phyloP scores from a whole-genome alignment of 2,329 filamentous ascomycete genomes.

The Paracamarosporium sp. region DNA sequence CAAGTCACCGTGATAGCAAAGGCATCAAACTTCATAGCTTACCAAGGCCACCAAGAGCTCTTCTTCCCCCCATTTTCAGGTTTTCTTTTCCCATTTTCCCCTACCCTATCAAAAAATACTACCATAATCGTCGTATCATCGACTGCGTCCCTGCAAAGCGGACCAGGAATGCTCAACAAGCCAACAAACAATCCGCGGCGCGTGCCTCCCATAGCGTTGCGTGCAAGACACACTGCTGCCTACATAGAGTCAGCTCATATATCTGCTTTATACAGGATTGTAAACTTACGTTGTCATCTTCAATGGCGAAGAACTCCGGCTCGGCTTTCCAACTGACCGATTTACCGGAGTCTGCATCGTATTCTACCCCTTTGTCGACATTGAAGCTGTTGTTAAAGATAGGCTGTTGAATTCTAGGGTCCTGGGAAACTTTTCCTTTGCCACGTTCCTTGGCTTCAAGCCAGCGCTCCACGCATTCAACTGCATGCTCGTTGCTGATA shows the following conservation, averaged over 20 bases:
- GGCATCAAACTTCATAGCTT: conserved; percentile 1
- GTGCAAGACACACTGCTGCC: conserved; percentile 59
- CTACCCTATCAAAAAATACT: conserved; percentile 57
- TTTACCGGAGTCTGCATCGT: conserved; percentile 38
- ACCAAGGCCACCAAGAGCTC: conserved; percentile 23
- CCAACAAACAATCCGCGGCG: conserved; percentile 49
- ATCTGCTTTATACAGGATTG: too few species aligned
- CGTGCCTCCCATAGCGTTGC: conserved; percentile 61
- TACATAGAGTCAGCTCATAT: not conserved
- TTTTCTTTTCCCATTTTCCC: not conserved
- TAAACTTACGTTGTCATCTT: conserved; percentile 53
- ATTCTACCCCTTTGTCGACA: conserved; percentile 43
- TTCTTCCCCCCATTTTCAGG: conserved; percentile 9
- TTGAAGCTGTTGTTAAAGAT: conserved; percentile 13
- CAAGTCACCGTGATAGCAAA: not conserved
- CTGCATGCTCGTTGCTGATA: conserved; percentile 64
- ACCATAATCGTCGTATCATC: conserved; percentile 63
- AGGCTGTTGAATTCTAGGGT: conserved; percentile 20
- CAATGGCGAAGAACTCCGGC: conserved; percentile 54
- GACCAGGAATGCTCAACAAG: conserved; percentile 40
- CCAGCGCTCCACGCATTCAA: conserved; percentile 65
- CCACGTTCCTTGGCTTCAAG: conserved; percentile 47
- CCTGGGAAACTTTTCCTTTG: conserved; percentile 19
- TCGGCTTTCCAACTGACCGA: conserved; percentile 51
- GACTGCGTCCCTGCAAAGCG: conserved; percentile 48